A percentile compares a stretch with the other conserved stretches of the same genome.
These are phyloP conservation scores for Monilinia polystroma DNA, from an alignment of 2,329 filamentous ascomycete genomes.

Conservation along the genomic window DNA sequence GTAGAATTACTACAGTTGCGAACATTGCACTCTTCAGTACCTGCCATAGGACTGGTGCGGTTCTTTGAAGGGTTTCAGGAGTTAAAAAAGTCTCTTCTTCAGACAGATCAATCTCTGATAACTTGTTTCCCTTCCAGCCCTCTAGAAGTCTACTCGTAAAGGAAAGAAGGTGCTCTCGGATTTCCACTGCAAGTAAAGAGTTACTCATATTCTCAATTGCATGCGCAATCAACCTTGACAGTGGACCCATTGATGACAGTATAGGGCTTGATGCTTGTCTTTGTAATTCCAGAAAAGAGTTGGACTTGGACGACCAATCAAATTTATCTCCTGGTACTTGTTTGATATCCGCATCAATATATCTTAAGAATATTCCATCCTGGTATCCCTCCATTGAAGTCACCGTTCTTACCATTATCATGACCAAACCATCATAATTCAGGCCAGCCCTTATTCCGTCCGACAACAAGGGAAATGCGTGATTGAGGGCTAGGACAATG, in stretches of 20 bases:
- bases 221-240: slow-evolving; percentile 63
- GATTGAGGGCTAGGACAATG: slow-evolving; percentile 62
- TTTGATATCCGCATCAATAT: slow-evolving; percentile 60
- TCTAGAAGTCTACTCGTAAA: slow-evolving; percentile 48
- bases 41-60: slow-evolving; percentile 63
- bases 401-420: slow-evolving; percentile 56
- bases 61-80: slow-evolving; percentile 55
- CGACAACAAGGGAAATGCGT: slow-evolving; percentile 60
- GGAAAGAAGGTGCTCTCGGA: slow-evolving; percentile 55
- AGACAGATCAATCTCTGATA: slow-evolving; percentile 62
- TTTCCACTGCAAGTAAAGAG: slow-evolving; percentile 43
- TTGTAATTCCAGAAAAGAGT: slow-evolving; percentile 57
- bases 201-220: slow-evolving; percentile 57
- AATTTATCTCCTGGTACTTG: slow-evolving; percentile 52
- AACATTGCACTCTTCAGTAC: slow-evolving; percentile 64
- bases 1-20: slow-evolving; percentile 60
- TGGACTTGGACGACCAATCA: slow-evolving; percentile 57
- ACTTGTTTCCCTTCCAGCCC: slow-evolving; percentile 67
- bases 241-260: slow-evolving; percentile 58
- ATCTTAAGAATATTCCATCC: slow-evolving; percentile 62
- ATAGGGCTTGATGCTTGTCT: slow-evolving; percentile 57
- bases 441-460: slow-evolving; percentile 52
- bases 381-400: slow-evolving; percentile 62
- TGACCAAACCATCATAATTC: slow-evolving; percentile 59
- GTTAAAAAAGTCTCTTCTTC: slow-evolving; percentile 60